Conservation (phyloP, 2,329 filamentous ascomycete genomes). For the Pseudogymnoascus sp. region DNA sequence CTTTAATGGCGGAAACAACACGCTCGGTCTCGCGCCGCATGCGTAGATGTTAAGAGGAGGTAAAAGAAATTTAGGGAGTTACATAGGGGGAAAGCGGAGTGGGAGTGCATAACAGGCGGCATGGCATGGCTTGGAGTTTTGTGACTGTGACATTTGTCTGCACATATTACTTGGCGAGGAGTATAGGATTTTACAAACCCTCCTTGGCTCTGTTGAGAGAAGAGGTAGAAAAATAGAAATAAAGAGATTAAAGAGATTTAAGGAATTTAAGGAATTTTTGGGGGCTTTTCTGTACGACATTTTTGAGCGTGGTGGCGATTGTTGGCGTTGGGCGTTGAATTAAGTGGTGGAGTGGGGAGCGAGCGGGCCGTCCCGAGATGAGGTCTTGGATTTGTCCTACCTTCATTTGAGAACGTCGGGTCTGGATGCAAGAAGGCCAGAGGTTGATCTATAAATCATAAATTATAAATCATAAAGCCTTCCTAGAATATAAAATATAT, state of each 20-base stretch:
- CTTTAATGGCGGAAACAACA: constrained; percentile 49
- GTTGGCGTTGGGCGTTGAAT: background rate
- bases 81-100: background rate
- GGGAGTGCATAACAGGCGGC: background rate
- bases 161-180: constrained; percentile 2
- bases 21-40: constrained; percentile 42
- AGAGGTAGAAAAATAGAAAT: background rate
- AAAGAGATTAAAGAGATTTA: background rate
- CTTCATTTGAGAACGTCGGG: background rate
- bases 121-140: constrained; percentile 3
- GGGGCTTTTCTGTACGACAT: background rate
- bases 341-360: background rate
- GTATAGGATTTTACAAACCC: background rate
- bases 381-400: background rate
- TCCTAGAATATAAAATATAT: background rate
- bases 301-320: background rate
- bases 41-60: background rate
- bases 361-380: background rate
- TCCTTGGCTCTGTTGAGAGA: background rate
- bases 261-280: background rate
- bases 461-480: too few relatives aligned
- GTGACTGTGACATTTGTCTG: background rate
- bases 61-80: background rate
- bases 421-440: background rate
- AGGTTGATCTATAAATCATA: background rate